Evolutionary conservation across 2,329 filamentous ascomycete species (phyloP), one percentile per base, ranked within the genome.

Genomic region (Apiospora malaysiana): DNA sequence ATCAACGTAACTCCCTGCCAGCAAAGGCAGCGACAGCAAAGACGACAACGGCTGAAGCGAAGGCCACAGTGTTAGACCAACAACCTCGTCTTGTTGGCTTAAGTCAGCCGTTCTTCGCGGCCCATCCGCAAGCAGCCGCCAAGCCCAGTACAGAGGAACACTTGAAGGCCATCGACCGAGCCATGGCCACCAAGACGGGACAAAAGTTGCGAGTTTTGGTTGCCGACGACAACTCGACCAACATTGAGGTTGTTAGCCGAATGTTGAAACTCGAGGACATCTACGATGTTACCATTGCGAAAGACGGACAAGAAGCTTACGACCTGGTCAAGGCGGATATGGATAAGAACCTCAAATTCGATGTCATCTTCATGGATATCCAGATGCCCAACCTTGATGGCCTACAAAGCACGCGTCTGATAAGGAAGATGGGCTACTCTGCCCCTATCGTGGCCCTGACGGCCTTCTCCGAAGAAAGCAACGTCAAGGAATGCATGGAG

Each of bases 311-410:
- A 80, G 93, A 97, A 81, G 95, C 95, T 0, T 93, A 94, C 71
- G 94, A 97, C 73, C 85, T 92, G 40, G 94, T 97, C 74, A 95
- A 94, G 79, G 90, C 90, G 21, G 92, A 91, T 73, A 96, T 97
- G 92, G 89, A 91, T 68, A 88, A 87, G 40, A 88, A 91, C 69
- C 86, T 88, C 70, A 88, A 88, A 2, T 97, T 95, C 78, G 94
- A 97, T 75, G 86, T 98, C 37, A 95, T 98, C 73, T 96, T 97
- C 78, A 98, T 97, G 95, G 95, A 98, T 77, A 92, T 97, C 9
- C 94, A 93, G 82, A 98, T 98, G 95, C 95, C 95, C 4, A 97
- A 96, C 73, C 87, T 98, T 18, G 94, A 97, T 77, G 95, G 95
- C 1, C 84, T 98, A 32, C 92, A 97, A 79, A 95, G 92, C 66